A percentile compares a stretch with the other conserved stretches of the same genome.
phyloP scores from a whole-genome alignment of 2,329 filamentous ascomycete genomes.

The Conoideocrella luteorostrata region DNA sequence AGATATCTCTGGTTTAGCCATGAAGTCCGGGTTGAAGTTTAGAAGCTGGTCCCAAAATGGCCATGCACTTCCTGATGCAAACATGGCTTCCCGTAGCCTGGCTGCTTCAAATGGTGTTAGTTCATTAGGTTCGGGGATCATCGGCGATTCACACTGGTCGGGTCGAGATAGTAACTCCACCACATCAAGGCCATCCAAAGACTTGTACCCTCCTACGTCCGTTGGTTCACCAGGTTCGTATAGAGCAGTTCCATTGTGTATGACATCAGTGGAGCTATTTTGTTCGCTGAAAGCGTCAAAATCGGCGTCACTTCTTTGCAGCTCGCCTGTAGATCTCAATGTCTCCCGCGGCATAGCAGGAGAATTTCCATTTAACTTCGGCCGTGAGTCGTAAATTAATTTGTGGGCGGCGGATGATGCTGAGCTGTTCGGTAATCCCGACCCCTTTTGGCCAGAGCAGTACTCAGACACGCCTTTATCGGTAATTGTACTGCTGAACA shows the following conservation, averaged over 20 bases:
- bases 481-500: slow-evolving; percentile 1
- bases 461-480: not conserved
- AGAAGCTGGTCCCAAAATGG: slow-evolving; percentile 38
- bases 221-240: slow-evolving; percentile 6
- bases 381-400: not conserved
- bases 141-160: slow-evolving; percentile 14
- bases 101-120: slow-evolving; percentile 22
- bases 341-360: not conserved
- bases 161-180: slow-evolving; percentile 28
- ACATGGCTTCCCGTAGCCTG: slow-evolving; percentile 32
- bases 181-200: slow-evolving; percentile 25
- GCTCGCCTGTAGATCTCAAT: not conserved
- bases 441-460: slow-evolving; percentile 12
- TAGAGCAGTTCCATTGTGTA: not conserved
- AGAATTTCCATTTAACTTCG: not conserved
- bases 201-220: slow-evolving; percentile 26
- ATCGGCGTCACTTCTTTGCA: not conserved
- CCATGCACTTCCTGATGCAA: slow-evolving; percentile 15
- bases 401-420: slow-evolving; percentile 2
- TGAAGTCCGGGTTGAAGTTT: slow-evolving; percentile 44
- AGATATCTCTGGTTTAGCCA: slow-evolving; percentile 18
- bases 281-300: not conserved
- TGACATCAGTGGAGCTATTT: not conserved
- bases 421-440: slow-evolving; percentile 2
- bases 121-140: slow-evolving; percentile 17